Evolutionary conservation across 2,329 filamentous ascomycete genomes (phyloP).

Genomic region (Aspergillus ruber): DNA sequence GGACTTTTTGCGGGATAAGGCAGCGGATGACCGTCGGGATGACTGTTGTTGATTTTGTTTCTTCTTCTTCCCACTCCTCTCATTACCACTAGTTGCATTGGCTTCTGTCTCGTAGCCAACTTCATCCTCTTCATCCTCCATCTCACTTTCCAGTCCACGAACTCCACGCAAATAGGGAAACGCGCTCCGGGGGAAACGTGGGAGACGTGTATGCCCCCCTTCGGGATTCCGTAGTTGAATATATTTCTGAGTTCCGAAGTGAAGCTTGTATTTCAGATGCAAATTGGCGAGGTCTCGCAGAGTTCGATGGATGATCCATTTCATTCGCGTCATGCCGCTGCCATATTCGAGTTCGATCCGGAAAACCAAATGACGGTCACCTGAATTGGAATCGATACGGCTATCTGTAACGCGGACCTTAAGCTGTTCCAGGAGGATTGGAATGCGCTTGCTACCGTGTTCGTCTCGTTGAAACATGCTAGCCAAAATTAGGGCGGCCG

Average conservation of each 20-base stretch:
- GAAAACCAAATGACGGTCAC: conserved; percentile 74
- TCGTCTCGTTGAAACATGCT: conserved; percentile 98
- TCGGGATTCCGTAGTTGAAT: conserved; percentile 64
- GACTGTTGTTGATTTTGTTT: conserved; percentile 29
- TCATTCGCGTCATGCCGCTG: conserved; percentile 91
- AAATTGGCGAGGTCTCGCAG: conserved; percentile 87
- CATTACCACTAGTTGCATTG: conserved; percentile 63
- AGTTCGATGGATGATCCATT: conserved; percentile 84
- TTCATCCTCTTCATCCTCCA: conserved; percentile 60
- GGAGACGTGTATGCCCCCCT: conserved; percentile 64
- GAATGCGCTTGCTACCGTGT: conserved; percentile 89
- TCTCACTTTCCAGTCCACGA: conserved; percentile 71
- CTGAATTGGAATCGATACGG: conserved; percentile 52
- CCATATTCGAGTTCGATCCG: conserved; percentile 93
- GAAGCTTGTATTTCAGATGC: conserved; percentile 87
- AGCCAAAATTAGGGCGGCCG: conserved; percentile 86
- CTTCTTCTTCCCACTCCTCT: conserved; percentile 50
- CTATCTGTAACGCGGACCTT: conserved; percentile 84
- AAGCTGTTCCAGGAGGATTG: conserved; percentile 88
- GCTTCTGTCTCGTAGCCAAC: conserved; percentile 46
- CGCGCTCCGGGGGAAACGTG: conserved; percentile 79
- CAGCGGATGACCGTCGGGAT: conserved; percentile 48
- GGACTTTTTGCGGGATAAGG: conserved; percentile 53
- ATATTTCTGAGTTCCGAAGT: conserved; percentile 76
- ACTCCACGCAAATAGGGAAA: conserved; percentile 84